Base-by-base conservation (phyloP, 2,329 filamentous ascomycete species). In the Aspergillus sp. region DNA sequence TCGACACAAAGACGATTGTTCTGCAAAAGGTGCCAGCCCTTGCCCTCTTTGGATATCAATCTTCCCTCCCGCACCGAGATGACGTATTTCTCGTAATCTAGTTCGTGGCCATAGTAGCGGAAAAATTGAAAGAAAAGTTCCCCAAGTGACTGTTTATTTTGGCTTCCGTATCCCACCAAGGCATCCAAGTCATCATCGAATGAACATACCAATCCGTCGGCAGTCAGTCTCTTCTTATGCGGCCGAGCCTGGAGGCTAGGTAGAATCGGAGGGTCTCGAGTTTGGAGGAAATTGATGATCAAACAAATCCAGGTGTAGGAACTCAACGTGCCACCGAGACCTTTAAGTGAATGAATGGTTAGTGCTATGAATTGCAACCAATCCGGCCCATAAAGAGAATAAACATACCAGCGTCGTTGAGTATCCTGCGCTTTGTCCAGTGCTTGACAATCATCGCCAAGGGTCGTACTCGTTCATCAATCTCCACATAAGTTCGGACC, bases 301-400 rank as follows among this genome's bases (percentile, higher is more conserved):
- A 99, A 86, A 75, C 95, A 99, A 71, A 98, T 98, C 95, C 95
- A 99, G 20, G 95, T 97, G 72, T 99, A 99, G 17, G 95, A 99
- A 75, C 93, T 98, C 59, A 99, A 82, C 6, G 95, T 99, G 56
- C 91, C 93, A 61, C 95, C 93, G 71, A 92, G 91, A 57, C 90
- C 95, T 96, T 71, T 34, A 41, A 44, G 26, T 26, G 17, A 55
- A 41, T 36, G 43, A 55, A 41, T 32, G 43, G 60, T 71, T 54
- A 71, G 63, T 50, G 49, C 36, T 20, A 44, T 17, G 15, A 32
- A 34, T 8, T 42, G n/a, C 15, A 20, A 4, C 13, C 7, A 20
- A 9, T 32, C 18, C 18, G 2, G 15, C 18, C 39, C 39, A 48
- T 8, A 18, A 11, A 8, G 48, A n/a, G 36, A 26, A 45, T 48